phyloP scores from a whole-genome alignment of 176 grass and related monocot species.

The Oryza coarctata region DNA sequence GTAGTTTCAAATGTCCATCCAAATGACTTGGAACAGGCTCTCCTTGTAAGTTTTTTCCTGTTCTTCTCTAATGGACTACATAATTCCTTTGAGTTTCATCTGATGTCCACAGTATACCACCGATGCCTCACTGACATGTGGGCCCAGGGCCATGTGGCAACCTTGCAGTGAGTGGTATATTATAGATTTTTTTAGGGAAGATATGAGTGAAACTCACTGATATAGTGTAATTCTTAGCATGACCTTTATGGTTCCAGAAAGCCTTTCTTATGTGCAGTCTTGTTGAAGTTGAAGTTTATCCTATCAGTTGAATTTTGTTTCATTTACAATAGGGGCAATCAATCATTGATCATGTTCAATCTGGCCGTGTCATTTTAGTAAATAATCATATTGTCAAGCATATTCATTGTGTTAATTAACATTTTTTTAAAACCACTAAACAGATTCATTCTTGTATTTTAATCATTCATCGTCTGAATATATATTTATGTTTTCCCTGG shows the following conservation, averaged over 20 bases:
- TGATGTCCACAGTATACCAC: no score
- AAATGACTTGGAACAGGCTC: constrained; percentile 88
- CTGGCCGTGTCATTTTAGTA: background rate
- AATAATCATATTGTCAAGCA: background rate
- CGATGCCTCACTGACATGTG: no score
- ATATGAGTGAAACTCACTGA: no score
- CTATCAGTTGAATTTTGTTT: background rate
- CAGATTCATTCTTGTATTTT: background rate
- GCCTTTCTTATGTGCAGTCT: background rate
- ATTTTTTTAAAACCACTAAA: background rate
- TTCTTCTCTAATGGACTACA: background rate
- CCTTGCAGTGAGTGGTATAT: no score
- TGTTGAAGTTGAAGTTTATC: background rate
- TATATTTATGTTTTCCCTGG: constrained; percentile 21
- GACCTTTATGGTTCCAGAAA: background rate
- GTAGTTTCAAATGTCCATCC: constrained; percentile 63
- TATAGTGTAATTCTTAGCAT: background rate
- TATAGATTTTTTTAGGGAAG: no score
- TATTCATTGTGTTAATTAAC: background rate
- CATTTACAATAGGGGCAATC: background rate
- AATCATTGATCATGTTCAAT: background rate
- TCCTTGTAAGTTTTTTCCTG: constrained; percentile 51
- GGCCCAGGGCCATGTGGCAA: no score
- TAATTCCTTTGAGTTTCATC: constrained; percentile 22
- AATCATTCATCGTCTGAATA: constrained; percentile 7